Evolutionary conservation across 805 yeast species (phyloP), one percentile per base, ranked within the genome.

Genomic region (Candida ulmi): DNA sequence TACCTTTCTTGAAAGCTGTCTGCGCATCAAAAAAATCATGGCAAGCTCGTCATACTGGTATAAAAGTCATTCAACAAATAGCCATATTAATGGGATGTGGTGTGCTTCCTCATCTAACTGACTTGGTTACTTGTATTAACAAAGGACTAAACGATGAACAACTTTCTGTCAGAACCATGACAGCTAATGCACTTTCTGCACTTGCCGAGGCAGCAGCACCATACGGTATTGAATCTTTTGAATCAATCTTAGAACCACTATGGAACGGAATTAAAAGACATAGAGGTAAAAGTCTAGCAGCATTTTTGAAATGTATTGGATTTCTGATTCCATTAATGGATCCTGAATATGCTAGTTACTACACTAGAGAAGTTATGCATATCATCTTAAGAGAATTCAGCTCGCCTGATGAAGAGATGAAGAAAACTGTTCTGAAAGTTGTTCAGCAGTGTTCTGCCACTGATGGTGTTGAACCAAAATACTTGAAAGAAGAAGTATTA

Each of bases 321-420:
- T 74, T 77, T 21, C 68, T 90, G 5, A 78, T 90, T 5, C 95
- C 97, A 1, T 63, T 91, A 37, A 88, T 91, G 96, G 83, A 79
- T 41, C 78, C 79, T 15, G 96, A 88, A 45, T 81, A 84, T 55
- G 80, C 88, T 2, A 76, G 78, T 39, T 84, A 78, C 56, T 88
- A 87, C 49, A 77, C 96, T 0, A 71, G 71, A 35, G 95, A 87
- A 54, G 71, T 88, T 3, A 74, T 88, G 69, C 64, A 64, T 16
- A 71, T 88, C 21, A 64, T 88, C 5, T 52, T 76, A 3, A 66
- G 93, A 39, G 95, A 90, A 59, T 85, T 88, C 50, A 59, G 66
- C 27, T 76, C 95, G 1, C 88, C 93, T 0, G 96, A 88, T 54
- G 95, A 85, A 44, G 96, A 88, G 36, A 84, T 90, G 91, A 78